These are phyloP conservation scores for Hymenochaete sp. DNA, from an alignment of 1,284 basidiomycete genomes.

Conservation along the genomic window DNA sequence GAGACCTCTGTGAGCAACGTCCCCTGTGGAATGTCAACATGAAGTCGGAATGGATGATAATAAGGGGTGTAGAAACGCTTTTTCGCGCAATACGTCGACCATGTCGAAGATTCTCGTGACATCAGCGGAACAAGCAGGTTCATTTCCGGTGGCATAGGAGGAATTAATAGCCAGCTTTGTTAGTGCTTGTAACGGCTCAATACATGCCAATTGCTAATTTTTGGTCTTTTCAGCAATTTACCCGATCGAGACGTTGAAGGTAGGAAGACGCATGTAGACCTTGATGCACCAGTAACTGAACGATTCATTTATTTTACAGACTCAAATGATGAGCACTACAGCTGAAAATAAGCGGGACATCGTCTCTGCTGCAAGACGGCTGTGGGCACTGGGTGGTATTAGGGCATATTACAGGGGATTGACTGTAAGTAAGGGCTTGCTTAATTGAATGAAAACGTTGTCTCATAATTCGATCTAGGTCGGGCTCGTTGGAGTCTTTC, in stretches of 20 bases:
- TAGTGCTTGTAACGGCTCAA: slow-evolving; percentile 24
- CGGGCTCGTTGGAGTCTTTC: slow-evolving; percentile 84
- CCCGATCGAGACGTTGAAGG: slow-evolving; percentile 84
- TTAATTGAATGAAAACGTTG: background rate
- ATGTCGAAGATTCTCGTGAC: slow-evolving; percentile 82
- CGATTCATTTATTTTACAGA: slow-evolving; percentile 36
- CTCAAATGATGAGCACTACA: slow-evolving; percentile 87
- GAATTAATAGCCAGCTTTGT: slow-evolving; percentile 90
- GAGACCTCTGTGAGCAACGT: slow-evolving; percentile 71
- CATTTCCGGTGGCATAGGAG: slow-evolving; percentile 91
- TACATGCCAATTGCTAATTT: background rate
- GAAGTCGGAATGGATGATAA: slow-evolving; percentile 20
- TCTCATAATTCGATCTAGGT: slow-evolving; percentile 41
- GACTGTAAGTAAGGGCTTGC: slow-evolving; percentile 46
- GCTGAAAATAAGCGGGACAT: slow-evolving; percentile 54
- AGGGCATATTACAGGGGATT: slow-evolving; percentile 89
- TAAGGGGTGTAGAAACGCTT: slow-evolving; percentile 64
- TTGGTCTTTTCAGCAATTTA: slow-evolving; percentile 60
- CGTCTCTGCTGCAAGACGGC: slow-evolving; percentile 48
- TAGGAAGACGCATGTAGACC: slow-evolving; percentile 23
- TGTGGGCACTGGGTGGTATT: slow-evolving; percentile 78
- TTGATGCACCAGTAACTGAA: slow-evolving; percentile 1
- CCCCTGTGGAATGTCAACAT: slow-evolving; percentile 17
- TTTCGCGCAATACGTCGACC: slow-evolving; percentile 88
- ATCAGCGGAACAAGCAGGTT: slow-evolving; percentile 92